A percentile compares a stretch with the other conserved stretches of the same genome.
Conservation (phyloP, 1,284 basidiomycete species). For the Leccinum pallidistipes region DNA sequence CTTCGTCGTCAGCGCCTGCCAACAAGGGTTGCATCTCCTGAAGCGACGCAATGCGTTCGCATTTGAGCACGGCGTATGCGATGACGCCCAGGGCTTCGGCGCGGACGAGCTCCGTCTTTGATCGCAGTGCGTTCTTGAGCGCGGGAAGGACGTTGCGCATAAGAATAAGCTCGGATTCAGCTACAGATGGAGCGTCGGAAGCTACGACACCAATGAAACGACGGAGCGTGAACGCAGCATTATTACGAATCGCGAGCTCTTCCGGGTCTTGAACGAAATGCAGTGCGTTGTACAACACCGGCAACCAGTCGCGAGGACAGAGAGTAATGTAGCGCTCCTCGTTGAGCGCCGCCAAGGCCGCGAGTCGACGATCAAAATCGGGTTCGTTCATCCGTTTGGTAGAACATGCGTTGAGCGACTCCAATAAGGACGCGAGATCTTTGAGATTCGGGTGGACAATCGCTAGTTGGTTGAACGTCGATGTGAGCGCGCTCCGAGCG, state of each 20-base stretch:
- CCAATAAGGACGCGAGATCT: constrained; percentile 55
- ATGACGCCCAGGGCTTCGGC: constrained; percentile 84
- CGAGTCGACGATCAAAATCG: constrained; percentile 87
- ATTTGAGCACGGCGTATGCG: constrained; percentile 72
- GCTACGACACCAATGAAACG: constrained; percentile 69
- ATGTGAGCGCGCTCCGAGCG: constrained; percentile 67
- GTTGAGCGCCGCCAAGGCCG: constrained; percentile 78
- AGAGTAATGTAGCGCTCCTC: constrained; percentile 55
- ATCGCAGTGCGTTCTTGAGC: constrained; percentile 79
- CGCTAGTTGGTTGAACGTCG: constrained; percentile 64
- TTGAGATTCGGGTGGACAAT: constrained; percentile 50
- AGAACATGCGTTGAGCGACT: constrained; percentile 87
- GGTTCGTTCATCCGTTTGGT: constrained; percentile 84
- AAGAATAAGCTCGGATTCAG: constrained; percentile 53
- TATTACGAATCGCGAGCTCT: constrained; percentile 87
- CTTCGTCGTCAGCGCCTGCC: constrained; percentile 92
- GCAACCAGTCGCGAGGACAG: constrained; percentile 72
- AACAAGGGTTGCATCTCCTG: constrained; percentile 82
- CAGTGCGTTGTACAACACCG: constrained; percentile 83
- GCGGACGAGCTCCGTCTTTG: constrained; percentile 89
- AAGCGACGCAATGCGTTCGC: constrained; percentile 59
- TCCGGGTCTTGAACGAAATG: constrained; percentile 88
- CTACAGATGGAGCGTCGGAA: constrained; percentile 15
- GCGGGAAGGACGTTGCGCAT: constrained; percentile 74
- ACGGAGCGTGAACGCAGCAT: constrained; percentile 75